Conservation (phyloP, 805 yeast genomes). For the Starmerella stellata region DNA sequence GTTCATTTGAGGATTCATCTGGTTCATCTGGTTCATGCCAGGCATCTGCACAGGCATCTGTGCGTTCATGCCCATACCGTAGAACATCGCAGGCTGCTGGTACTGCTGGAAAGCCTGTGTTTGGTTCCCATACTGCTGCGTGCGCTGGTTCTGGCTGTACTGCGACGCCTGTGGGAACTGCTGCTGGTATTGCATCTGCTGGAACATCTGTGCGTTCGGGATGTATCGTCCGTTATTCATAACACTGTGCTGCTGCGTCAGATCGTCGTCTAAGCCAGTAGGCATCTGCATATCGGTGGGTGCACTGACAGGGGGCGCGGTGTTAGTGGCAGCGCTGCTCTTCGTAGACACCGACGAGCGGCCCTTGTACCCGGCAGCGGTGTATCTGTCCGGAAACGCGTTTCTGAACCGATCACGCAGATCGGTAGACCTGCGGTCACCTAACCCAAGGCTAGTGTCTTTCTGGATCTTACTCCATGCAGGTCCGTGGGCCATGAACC, state of each 20-base stretch:
- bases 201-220: conserved; percentile 16
- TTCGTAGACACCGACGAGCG: conserved; percentile 15
- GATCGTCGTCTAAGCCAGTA: conserved; percentile 17
- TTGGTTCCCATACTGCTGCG: conserved; percentile 13
- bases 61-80: conserved; percentile 14
- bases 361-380: conserved; percentile 30
- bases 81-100: conserved; percentile 14
- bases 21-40: conserved; percentile 11
- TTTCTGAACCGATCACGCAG: conserved; percentile 30
- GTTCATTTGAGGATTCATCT: conserved; percentile 13
- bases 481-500: conserved; percentile 29
- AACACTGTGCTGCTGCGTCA: conserved; percentile 15
- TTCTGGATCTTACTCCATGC: conserved; percentile 31
- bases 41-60: conserved; percentile 16
- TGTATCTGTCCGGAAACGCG: conserved; percentile 29
- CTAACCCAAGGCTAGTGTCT: conserved; percentile 24
- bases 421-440: conserved; percentile 28
- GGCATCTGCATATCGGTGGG: conserved; percentile 8
- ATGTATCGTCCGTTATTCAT: conserved; percentile 13
- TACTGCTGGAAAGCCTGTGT: conserved; percentile 10
- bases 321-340: conserved; percentile 1
- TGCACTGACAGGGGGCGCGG: conserved; percentile 4
- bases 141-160: conserved; percentile 11
- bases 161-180: conserved; percentile 15
- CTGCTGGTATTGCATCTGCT: conserved; percentile 16